Base-by-base conservation (phyloP, 2,329 filamentous ascomycete genomes). In the Decorospora gaudefroyi region DNA sequence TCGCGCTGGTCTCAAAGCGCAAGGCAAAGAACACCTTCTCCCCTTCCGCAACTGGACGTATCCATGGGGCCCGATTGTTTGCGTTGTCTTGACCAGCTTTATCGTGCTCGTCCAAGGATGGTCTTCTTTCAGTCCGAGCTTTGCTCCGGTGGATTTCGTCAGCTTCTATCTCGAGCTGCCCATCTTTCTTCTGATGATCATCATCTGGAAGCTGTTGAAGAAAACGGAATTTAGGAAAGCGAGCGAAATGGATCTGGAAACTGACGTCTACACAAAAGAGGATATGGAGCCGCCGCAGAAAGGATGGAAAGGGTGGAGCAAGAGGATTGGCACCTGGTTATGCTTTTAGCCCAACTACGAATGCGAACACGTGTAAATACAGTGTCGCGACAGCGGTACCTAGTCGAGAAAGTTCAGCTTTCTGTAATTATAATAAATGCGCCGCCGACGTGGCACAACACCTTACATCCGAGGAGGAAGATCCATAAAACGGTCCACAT, bases 31-130 rank as follows among this genome's bases (percentile, higher is more conserved):
- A 11, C 69, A 68, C 13, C 70, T 73, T 35, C 72, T 77, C 30
- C 76, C 76, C 2, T 77, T 71, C 45, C 79, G 76, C n/a, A 87
- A 86, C 0, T 84, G 77, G 55, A 72, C 74, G 9, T 65, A 67
- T 30, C 81, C 81, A 80, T 74, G 64, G 72, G 61, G 83, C 76
- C 67, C 70, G 81, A 41, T 55, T 6, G 11, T 65, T 11, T 62
- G 56, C 37, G 39, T 67, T 0, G 41, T 59, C 2, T 40, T 64
- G 6, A 67, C 64, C 30, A 53, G 27, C 13, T 65, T 67, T 38
- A 59, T 67, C 11, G 59, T 67, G 2, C 32, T 67, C 6, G 60
- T 65, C 1, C 62, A 65, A 33, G 64, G 64, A 4, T 67, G 61
- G 61, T 56, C 50, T 1, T 85, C 85, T 0, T 90, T 89, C 49